Evolutionary conservation across 2,329 filamentous ascomycete genomes (phyloP).

Genomic region (Colletotrichum sp.): DNA sequence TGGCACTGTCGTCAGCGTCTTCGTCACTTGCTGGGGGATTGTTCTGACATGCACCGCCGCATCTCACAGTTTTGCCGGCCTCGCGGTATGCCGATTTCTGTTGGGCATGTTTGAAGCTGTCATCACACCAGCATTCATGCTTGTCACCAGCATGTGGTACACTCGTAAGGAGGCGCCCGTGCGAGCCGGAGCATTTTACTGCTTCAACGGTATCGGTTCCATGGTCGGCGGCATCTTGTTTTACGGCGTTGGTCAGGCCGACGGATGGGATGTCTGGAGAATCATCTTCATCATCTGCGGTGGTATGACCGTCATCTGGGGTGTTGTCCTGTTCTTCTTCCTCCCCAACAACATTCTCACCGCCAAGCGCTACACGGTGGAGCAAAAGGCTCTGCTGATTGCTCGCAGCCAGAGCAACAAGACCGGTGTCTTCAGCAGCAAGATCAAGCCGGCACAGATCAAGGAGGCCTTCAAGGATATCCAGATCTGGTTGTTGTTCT

Average conservation of each 20-base stretch:
- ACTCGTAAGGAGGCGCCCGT: conserved; percentile 26
- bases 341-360: conserved; percentile 52
- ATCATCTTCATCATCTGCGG: conserved; percentile 29
- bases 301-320: conserved; percentile 21
- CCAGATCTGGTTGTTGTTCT: conserved; percentile 48
- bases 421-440: conserved; percentile 45
- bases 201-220: conserved; percentile 18
- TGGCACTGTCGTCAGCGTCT: conserved; percentile 21
- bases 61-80: conserved; percentile 28
- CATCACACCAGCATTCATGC: conserved; percentile 32
- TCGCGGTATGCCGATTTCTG: conserved; percentile 36
- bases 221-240: conserved; percentile 23
- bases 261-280: conserved; percentile 23
- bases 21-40: conserved; percentile 26
- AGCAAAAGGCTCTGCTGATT: conserved; percentile 61
- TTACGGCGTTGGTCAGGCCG: conserved; percentile 27
- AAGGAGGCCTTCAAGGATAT: conserved; percentile 44
- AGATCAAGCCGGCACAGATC: conserved; percentile 43
- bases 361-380: conserved; percentile 62
- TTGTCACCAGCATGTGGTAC: conserved; percentile 36
- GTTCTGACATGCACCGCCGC: conserved; percentile 29
- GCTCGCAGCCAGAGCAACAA: conserved; percentile 48
- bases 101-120: conserved; percentile 34
- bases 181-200: conserved; percentile 23
- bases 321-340: conserved; percentile 26